Conservation (phyloP, 768 basidiomycete genomes). For the Cyclocybe aegerita region DNA sequence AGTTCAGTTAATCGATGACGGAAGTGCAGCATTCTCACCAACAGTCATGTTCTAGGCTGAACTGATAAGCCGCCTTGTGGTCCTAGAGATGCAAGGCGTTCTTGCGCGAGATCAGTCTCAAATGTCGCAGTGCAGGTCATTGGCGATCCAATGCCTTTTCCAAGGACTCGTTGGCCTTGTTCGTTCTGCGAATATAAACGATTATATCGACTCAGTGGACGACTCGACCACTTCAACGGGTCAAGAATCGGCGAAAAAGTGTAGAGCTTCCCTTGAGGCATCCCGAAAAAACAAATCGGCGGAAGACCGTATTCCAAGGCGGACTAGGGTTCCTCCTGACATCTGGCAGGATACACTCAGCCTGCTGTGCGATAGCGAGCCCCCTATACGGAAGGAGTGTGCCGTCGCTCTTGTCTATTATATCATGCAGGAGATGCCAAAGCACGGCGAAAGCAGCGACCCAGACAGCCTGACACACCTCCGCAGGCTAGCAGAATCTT, state of each 20-base stretch:
- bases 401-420: conserved; percentile 73
- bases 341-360: conserved; percentile 91
- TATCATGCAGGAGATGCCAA: conserved; percentile 72
- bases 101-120: conserved; percentile 34
- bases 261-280: conserved; percentile 17
- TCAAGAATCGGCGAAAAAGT: conserved; percentile 8
- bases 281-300: conserved; percentile 25
- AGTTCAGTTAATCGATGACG: conserved; percentile 16
- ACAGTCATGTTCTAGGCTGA: conserved; percentile 50
- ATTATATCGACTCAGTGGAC: conserved; percentile 19
- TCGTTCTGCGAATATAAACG: conserved; percentile 54
- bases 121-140: conserved; percentile 43
- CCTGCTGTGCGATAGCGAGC: conserved; percentile 78
- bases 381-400: conserved; percentile 79
- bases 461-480: conserved; percentile 45
- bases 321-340: conserved; percentile 74
- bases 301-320: conserved; percentile 44
- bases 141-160: conserved; percentile 70
- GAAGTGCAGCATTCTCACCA: conserved; percentile 1
- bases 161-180: conserved; percentile 72
- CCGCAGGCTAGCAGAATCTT: conserved; percentile 47
- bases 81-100: conserved; percentile 66
- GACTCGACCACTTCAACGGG: not conserved
- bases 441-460: conserved; percentile 50
- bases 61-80: conserved; percentile 69